These are phyloP conservation scores for Ceratocystis papillata DNA, from an alignment of 2,329 filamentous ascomycete species.

Conservation along the genomic window DNA sequence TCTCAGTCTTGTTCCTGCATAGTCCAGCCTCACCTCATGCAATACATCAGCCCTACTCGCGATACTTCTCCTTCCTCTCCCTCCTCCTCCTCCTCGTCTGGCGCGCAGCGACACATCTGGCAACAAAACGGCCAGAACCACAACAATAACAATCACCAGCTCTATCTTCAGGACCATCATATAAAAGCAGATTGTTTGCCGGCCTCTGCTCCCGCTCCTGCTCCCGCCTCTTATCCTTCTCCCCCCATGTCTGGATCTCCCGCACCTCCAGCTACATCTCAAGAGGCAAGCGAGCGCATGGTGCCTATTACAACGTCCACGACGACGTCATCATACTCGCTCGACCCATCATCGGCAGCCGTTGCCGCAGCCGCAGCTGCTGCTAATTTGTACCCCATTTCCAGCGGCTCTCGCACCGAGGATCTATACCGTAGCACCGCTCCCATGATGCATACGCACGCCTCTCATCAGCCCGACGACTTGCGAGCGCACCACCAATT, in stretches of 20 bases:
- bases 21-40: conserved; percentile 36
- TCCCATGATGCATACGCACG: conserved; percentile 27
- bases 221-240: conserved; percentile 54
- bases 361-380: conserved; percentile 31
- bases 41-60: conserved; percentile 38
- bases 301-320: conserved; percentile 31
- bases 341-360: conserved; percentile 5
- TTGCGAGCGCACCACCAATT: conserved; percentile 24
- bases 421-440: conserved; percentile 24
- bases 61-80: conserved; percentile 36
- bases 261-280: conserved; percentile 48
- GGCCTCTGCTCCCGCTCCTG: conserved; percentile 37
- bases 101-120: conserved; percentile 42
- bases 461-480: conserved; percentile 30
- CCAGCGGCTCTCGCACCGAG: conserved; percentile 12
- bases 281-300: conserved; percentile 46
- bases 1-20: conserved; percentile 12
- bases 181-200: neutral
- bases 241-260: conserved; percentile 65
- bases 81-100: conserved; percentile 35
- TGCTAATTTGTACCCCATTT: conserved; percentile 13
- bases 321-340: conserved; percentile 7
- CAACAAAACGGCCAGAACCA: too few species aligned
- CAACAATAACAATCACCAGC: neutral
- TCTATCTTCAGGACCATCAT: conserved; percentile 9